Conservation (phyloP, 176 grass and related monocot genomes). For the Juncus effusus region DNA sequence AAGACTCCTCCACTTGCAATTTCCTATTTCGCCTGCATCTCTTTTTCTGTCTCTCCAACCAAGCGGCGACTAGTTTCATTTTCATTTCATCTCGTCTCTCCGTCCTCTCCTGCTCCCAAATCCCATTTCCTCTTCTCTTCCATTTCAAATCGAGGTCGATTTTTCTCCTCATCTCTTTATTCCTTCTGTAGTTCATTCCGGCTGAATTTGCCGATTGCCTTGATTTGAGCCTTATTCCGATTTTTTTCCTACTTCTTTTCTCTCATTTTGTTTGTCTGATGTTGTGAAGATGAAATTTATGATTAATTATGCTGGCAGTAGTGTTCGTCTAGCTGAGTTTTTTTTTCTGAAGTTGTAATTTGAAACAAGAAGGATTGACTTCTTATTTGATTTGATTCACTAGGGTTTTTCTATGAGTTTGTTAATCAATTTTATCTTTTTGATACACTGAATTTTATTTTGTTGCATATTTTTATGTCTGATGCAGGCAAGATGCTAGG, state of each 20-base stretch:
- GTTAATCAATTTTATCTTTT: background rate
- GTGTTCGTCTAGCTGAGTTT: slow-evolving; percentile 9
- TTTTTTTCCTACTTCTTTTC: too few species aligned
- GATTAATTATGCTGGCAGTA: background rate
- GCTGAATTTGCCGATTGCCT: background rate
- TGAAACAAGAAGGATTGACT: background rate
- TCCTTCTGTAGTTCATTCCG: background rate
- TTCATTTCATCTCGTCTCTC: slow-evolving; percentile 15
- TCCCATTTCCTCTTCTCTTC: slow-evolving; percentile 2
- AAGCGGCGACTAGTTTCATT: slow-evolving; percentile 24
- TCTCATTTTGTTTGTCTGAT: too few species aligned
- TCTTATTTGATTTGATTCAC: slow-evolving; percentile 5
- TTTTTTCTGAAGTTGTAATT: slow-evolving; percentile 13
- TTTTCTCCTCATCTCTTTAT: background rate
- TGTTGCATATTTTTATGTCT: background rate
- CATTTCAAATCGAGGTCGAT: slow-evolving; percentile 23
- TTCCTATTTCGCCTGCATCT: slow-evolving; percentile 10
- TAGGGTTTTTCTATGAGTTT: too few species aligned
- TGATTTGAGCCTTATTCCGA: background rate
- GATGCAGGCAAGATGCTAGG: slow-evolving; percentile 67
- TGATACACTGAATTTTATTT: background rate
- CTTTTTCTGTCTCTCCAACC: background rate
- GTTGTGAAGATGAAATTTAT: too few species aligned
- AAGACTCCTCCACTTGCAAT: slow-evolving; percentile 15
- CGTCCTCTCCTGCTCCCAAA: slow-evolving; percentile 14